Base-by-base conservation (phyloP, 148 eudicot species). In the Tetragonia tetragonoides region DNA sequence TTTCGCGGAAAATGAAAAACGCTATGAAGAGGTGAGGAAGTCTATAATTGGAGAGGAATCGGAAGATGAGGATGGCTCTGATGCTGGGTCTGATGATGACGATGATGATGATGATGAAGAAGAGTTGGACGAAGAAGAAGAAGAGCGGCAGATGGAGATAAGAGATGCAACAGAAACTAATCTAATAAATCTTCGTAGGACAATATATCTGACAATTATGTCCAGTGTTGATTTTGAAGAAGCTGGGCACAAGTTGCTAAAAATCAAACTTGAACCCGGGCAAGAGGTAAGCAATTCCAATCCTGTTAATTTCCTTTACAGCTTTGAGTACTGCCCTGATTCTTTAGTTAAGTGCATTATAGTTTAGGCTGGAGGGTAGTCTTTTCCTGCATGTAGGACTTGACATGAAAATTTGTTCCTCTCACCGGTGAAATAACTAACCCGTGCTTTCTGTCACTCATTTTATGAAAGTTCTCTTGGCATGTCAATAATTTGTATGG, bases 201-300 rank as follows among this genome's bases (percentile, higher is more conserved):
- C 99, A 14, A 95, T 95, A 46, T 95, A 95, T 82, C 77, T 93
- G 34, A 95, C 99, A 46, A 95, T 95, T 54, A 95, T 95, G 99
- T 95, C 99, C 44, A 93, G 99, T 84, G 99, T 95, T 75, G 97
- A 93, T 81, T 95, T 95, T 81, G 99, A 95, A 73, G 99, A 95
- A 87, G 99, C 99, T 77, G 99, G 99, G 11, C 99, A 93, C 82
- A 95, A 95, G 82, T 81, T 95, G 56, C 77, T 95, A 68, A 95
- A 95, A 80, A 95, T 95, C 73, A 95, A 93, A 80, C 88, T 95
- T 57, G 99, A 95, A 86, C 94, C 99, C 78, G 99, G 99, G 24
- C 99, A 95, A 76, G 99, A 95, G 97, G 99, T 95, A 80, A 24
- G 78, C 73, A 37, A 34, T 68, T 5, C 42, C 41, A 42, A 53